These are phyloP conservation scores for Nelumbo lutea DNA, from an alignment of 164 flowering plant genomes.

Conservation along the genomic window DNA sequence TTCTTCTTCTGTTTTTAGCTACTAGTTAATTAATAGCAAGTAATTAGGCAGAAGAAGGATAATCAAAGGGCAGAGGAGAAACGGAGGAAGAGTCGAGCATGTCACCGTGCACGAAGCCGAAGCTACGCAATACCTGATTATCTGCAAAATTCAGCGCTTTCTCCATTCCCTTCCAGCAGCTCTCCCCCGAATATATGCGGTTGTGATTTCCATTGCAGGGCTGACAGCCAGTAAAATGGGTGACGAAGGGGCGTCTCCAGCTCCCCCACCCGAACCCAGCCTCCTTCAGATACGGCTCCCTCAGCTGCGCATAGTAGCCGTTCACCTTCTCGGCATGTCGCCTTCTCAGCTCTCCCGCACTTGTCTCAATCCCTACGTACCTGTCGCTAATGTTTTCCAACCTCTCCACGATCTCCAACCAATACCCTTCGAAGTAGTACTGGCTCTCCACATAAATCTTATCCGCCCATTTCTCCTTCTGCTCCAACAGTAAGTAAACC, in stretches of 20 bases:
- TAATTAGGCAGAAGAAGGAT: background rate
- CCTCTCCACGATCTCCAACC: slow-evolving; percentile 5
- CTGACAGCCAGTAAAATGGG: slow-evolving; percentile 96
- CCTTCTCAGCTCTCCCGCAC: slow-evolving; percentile 35
- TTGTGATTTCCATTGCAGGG: slow-evolving; percentile 90
- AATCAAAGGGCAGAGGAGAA: slow-evolving; percentile 50
- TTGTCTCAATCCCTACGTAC: slow-evolving; percentile 48
- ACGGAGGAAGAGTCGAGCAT: slow-evolving; percentile 38
- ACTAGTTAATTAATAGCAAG: too few relatives aligned
- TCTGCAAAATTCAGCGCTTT: slow-evolving; percentile 61
- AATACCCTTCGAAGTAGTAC: slow-evolving; percentile 66
- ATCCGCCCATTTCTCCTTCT: slow-evolving; percentile 24
- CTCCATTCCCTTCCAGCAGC: slow-evolving; percentile 47
- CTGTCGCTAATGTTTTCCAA: slow-evolving; percentile 34
- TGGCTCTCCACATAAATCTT: slow-evolving; percentile 50
- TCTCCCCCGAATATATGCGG: slow-evolving; percentile 46
- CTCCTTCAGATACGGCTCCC: slow-evolving; percentile 46
- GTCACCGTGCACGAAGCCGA: slow-evolving; percentile 52
- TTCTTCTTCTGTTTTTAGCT: too few relatives aligned
- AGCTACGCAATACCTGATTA: slow-evolving; percentile 76
- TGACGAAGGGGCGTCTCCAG: slow-evolving; percentile 69
- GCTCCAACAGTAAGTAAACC: slow-evolving; percentile 48
- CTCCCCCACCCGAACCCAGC: slow-evolving; percentile 41
- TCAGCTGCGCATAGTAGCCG: slow-evolving; percentile 36
- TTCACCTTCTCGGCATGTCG: slow-evolving; percentile 77